phyloP scores from a whole-genome alignment of 2,329 filamentous ascomycete species.

The Trichoderma hamatum region DNA sequence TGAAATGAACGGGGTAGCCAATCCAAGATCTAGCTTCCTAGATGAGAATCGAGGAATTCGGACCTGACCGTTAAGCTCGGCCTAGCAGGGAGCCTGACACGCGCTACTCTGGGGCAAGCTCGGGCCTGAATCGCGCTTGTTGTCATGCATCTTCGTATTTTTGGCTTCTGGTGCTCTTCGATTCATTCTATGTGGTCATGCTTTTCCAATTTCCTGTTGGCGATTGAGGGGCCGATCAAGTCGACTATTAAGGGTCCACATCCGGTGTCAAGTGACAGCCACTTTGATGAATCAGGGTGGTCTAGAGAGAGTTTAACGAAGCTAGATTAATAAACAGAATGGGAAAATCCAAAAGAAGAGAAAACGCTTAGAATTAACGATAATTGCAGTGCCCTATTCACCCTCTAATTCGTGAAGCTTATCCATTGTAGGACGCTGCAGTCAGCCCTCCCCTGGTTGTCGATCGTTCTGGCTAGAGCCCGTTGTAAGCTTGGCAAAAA shows the following conservation, averaged over 20 bases:
- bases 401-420: not conserved
- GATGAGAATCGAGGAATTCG: constrained; percentile 20
- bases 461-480: not conserved
- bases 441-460: not conserved
- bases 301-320: not conserved
- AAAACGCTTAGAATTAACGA: constrained; percentile 2
- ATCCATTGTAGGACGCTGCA: not conserved
- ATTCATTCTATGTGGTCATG: not conserved
- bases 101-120: not conserved
- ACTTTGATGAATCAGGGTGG: not conserved
- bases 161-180: not conserved
- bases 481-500: not conserved
- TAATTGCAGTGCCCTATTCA: not conserved
- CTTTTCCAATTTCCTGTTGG: not conserved
- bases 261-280: not conserved
- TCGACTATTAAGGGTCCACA: not conserved
- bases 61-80: constrained; percentile 12
- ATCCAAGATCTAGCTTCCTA: constrained; percentile 19
- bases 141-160: not conserved
- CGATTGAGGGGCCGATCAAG: not conserved
- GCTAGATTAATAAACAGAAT: not conserved
- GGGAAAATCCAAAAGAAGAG: not conserved
- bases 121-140: not conserved
- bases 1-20: constrained; percentile 18
- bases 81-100: constrained; percentile 20